Evolutionary conservation across 352 stramenopile genomes (phyloP).

Genomic region (Thraustochytrium sp.): DNA sequence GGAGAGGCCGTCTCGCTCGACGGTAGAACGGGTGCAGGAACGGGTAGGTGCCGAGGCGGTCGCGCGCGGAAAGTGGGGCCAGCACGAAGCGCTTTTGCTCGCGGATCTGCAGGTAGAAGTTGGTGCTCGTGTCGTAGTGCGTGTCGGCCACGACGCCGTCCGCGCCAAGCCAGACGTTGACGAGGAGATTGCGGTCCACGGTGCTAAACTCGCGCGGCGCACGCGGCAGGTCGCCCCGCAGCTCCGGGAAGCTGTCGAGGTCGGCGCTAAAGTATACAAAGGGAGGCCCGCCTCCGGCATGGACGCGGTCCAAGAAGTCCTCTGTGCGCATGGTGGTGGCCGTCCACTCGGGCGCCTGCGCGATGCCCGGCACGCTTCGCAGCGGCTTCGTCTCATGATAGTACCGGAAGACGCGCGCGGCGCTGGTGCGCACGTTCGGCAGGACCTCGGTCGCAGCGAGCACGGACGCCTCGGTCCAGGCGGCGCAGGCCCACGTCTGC

Average conservation of each 20-base stretch:
- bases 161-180: constrained; percentile 8
- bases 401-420: constrained; percentile 5
- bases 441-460: background rate
- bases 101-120: constrained; percentile 25
- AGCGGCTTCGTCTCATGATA: constrained; percentile 4
- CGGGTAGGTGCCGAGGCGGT: background rate
- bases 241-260: constrained; percentile 8
- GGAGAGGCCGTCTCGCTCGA: background rate
- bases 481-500: background rate
- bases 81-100: constrained; percentile 4
- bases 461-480: constrained; percentile 2
- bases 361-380: background rate
- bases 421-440: background rate
- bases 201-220: background rate
- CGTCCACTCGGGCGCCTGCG: background rate
- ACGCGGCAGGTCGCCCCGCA: background rate
- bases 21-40: constrained; percentile 33
- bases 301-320: background rate
- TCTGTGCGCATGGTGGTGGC: background rate
- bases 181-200: background rate
- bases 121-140: constrained; percentile 24
- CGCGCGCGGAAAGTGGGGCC: background rate
- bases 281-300: background rate
- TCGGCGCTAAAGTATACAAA: constrained; percentile 38
- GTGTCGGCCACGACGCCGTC: constrained; percentile 15